A percentile compares a stretch with the other conserved stretches of the same genome.
Conservation (phyloP, 208 protist genomes). For the Naegleria lovaniensis region DNA sequence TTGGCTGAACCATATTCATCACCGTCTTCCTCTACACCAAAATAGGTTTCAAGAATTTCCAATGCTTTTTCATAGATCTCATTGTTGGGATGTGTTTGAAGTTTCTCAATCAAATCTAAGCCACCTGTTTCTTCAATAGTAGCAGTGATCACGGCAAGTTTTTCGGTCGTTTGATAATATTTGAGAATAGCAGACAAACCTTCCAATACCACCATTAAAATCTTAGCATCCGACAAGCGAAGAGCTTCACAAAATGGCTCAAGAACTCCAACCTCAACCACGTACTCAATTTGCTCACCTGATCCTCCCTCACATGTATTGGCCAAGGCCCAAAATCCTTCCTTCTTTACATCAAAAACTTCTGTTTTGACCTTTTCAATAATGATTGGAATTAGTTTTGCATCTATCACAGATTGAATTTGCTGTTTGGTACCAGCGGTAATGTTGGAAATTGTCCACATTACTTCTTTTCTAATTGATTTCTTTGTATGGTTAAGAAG, state of each 20-base stretch:
- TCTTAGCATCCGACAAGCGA: slow-evolving; percentile 68
- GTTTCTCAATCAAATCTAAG: slow-evolving; percentile 80
- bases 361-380: slow-evolving; percentile 68
- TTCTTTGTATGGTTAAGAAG: slow-evolving; percentile 78
- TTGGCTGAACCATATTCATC: no score
- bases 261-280: slow-evolving; percentile 78
- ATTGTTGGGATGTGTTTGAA: slow-evolving; percentile 83
- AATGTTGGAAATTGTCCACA: slow-evolving; percentile 98
- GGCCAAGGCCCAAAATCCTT: slow-evolving; percentile 93
- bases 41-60: slow-evolving; percentile 85
- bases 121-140: slow-evolving; percentile 85
- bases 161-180: background rate
- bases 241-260: slow-evolving; percentile 83
- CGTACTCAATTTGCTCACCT: slow-evolving; percentile 66
- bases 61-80: slow-evolving; percentile 88
- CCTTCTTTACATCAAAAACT: slow-evolving; percentile 93
- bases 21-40: slow-evolving; percentile 39
- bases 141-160: slow-evolving; percentile 54
- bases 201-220: slow-evolving; percentile 89
- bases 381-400: slow-evolving; percentile 77
- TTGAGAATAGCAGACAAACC: slow-evolving; percentile 81
- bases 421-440: slow-evolving; percentile 86
- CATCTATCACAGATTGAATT: slow-evolving; percentile 76
- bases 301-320: slow-evolving; percentile 88
- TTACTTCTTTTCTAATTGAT: slow-evolving; percentile 93